Evolutionary conservation across 1,284 basidiomycete genomes (phyloP).

Genomic region (Cryptococcus maquisensis): DNA sequence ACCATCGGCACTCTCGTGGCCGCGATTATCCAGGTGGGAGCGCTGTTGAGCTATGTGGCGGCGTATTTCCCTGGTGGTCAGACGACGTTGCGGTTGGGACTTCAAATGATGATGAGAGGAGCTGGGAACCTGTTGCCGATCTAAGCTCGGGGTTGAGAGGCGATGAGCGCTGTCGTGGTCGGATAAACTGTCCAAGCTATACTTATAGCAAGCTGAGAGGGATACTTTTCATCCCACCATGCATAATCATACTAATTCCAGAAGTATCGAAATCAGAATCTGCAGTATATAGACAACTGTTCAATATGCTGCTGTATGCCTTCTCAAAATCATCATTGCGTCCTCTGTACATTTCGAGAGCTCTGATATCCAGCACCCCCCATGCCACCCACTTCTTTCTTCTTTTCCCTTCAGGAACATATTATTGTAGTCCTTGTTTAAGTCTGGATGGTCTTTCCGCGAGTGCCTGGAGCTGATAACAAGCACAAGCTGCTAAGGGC

Average conservation of each 20-base stretch:
- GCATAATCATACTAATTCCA: too few relatives aligned
- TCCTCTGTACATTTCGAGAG: conserved; percentile 45
- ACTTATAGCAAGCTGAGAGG: too few relatives aligned
- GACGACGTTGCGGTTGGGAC: conserved; percentile 71
- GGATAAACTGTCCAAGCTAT: too few relatives aligned
- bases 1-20: conserved; percentile 77
- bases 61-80: conserved; percentile 83
- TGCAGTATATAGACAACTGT: too few relatives aligned
- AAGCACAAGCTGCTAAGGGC: too few relatives aligned
- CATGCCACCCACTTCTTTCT: too few relatives aligned
- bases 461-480: conserved; percentile 37
- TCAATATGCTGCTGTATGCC: too few relatives aligned
- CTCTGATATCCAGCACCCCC: conserved; percentile 49
- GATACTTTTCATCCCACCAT: too few relatives aligned
- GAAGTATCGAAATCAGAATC: too few relatives aligned
- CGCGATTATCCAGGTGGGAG: conserved; percentile 73
- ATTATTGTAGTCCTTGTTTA: conserved; percentile 28
- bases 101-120: conserved; percentile 72
- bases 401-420: too few relatives aligned
- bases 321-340: conserved; percentile 29
- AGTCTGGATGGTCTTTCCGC: conserved; percentile 27
- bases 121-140: conserved; percentile 73
- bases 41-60: conserved; percentile 77
- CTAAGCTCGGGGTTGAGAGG: conserved; percentile 35
- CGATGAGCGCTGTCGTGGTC: too few relatives aligned